phyloP scores from a whole-genome alignment of 1,284 basidiomycete species.

The Wallemia mellicola region DNA sequence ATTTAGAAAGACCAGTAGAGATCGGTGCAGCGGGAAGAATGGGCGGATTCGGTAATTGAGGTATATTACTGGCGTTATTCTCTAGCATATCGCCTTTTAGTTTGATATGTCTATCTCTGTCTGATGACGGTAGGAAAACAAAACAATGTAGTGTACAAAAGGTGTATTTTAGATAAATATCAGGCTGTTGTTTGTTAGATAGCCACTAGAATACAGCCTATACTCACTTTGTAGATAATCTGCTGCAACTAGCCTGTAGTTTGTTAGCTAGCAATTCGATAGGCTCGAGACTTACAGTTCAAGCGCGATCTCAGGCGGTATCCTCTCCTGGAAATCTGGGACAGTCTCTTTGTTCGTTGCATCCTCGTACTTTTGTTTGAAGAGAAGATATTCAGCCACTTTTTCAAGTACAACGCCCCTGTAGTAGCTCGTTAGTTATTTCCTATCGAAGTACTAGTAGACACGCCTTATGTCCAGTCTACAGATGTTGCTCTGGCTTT shows the following conservation, averaged over 20 bases:
- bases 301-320: constrained; percentile 46
- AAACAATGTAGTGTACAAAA: background rate
- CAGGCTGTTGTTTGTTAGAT: too few relatives aligned
- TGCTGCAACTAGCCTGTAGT: background rate
- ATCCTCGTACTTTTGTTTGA: constrained; percentile 36
- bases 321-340: constrained; percentile 43
- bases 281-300: constrained; percentile 60
- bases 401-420: constrained; percentile 51
- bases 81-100: too few relatives aligned
- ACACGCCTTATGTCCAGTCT: constrained; percentile 16
- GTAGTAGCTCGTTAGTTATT: constrained; percentile 1
- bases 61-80: background rate
- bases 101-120: too few relatives aligned
- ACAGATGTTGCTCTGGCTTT: constrained; percentile 16
- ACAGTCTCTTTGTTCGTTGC: constrained; percentile 32
- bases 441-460: background rate
- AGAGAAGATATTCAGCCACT: constrained; percentile 47
- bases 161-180: too few relatives aligned
- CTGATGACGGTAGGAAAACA: background rate
- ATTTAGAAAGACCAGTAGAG: background rate
- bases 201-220: too few relatives aligned
- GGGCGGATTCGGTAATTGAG: background rate
- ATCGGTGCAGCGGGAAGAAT: background rate
- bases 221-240: background rate
- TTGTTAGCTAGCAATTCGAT: background rate